Evolutionary conservation across 2,329 filamentous ascomycete genomes (phyloP), one percentile per base, ranked within the genome.

Genomic region (Canariomyces notabilis): DNA sequence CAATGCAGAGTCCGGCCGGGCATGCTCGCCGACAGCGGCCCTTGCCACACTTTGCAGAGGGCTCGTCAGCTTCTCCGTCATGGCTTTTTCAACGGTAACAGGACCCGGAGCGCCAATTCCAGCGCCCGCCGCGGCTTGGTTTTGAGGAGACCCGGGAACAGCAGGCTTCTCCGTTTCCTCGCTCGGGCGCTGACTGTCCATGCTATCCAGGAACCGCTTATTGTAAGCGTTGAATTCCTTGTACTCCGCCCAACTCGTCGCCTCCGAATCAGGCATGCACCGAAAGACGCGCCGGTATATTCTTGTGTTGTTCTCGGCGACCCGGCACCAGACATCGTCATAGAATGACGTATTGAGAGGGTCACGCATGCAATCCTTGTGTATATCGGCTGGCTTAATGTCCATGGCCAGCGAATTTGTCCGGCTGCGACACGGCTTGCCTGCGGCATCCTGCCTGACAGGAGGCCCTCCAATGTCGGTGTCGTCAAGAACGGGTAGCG

Each of bases 211-310:
- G 71, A 98, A 96, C 37, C 82, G 79, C 55, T 85, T 81, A 15
- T 77, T 76, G 63, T 96, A 97, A 4, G 82, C 76, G 44, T 79
- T 75, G 61, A 86, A 95, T 55, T 94, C 85, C 53, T 87, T 85
- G 67, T 98, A 98, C 53, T 95, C 87, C 55, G 86, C 83, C 93
- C 93, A 98, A 35, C 86, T 91, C 53, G 82, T 84, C 20, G 95
- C 93, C 61, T 96, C 89, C 42, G 83, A 96, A 64, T 98, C 93
- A 1, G 93, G 93, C 87, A 95, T 94, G 66, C 90, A 96, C 37
- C 90, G 83, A 72, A 98, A 98, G 7, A 98, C 91, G 51, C 86
- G 82, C 23, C 93, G 85, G 69, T 87, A 98, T 38, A 98, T 78
- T 62, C 89, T 91, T 3, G 93, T 98, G 64, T 98, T 98, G 71